phyloP scores from a whole-genome alignment of 192 early-diverging fungal genomes.

The Coemansia sp. region DNA sequence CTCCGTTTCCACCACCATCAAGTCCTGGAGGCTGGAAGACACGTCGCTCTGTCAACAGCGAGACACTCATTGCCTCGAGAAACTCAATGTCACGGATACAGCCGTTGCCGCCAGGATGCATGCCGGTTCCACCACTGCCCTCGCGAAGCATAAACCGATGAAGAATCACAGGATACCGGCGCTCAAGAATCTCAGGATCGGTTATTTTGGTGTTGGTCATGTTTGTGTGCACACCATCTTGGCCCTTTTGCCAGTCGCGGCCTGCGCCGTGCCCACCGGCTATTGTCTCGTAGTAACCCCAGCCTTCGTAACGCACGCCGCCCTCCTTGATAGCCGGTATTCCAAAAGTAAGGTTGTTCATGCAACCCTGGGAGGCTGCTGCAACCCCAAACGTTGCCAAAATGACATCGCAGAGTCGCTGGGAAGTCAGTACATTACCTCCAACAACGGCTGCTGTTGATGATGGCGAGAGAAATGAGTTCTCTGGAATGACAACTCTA shows the following conservation, averaged over 20 bases:
- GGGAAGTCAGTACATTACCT: slow-evolving; percentile 94
- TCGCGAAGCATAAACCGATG: slow-evolving; percentile 76
- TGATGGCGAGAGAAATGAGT: slow-evolving; percentile 77
- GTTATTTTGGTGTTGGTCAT: slow-evolving; percentile 99
- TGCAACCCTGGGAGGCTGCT: slow-evolving; percentile 90
- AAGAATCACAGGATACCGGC: slow-evolving; percentile 87
- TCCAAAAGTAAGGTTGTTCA: slow-evolving; percentile 98
- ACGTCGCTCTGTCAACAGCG: slow-evolving; percentile 88
- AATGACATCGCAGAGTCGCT: slow-evolving; percentile 90
- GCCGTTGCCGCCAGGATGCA: slow-evolving; percentile 82
- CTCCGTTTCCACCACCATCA: slow-evolving; percentile 73
- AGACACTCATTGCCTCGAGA: slow-evolving; percentile 79
- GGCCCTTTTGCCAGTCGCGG: slow-evolving; percentile 80
- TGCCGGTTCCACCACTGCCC: slow-evolving; percentile 78
- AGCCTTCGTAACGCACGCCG: slow-evolving; percentile 60
- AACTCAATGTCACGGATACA: slow-evolving; percentile 95
- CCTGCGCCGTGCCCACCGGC: slow-evolving; percentile 86
- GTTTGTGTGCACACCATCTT: slow-evolving; percentile 76
- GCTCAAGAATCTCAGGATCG: slow-evolving; percentile 93
- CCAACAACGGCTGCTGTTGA: slow-evolving; percentile 92
- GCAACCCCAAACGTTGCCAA: slow-evolving; percentile 86
- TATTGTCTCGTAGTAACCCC: slow-evolving; percentile 98
- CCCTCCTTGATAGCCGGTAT: slow-evolving; percentile 39
- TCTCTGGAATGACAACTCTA: slow-evolving; percentile 72
- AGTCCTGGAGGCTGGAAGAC: slow-evolving; percentile 88